Conservation (phyloP, 306 rosid species). For the Ormosia semicastrata region DNA sequence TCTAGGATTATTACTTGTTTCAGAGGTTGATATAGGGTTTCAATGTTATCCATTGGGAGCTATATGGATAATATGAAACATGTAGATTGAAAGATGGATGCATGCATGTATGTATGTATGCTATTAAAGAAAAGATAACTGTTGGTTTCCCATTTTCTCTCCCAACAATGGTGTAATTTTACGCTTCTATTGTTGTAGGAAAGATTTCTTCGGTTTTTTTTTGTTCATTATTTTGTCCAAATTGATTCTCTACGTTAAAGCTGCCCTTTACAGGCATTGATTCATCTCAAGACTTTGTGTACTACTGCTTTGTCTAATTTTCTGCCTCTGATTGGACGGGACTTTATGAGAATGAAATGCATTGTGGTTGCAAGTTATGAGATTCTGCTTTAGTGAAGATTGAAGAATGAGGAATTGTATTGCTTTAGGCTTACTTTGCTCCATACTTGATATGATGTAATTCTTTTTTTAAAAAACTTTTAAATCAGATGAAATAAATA, state of each 20-base stretch:
- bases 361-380: neutral
- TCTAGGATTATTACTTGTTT: neutral
- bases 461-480: neutral
- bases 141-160: neutral
- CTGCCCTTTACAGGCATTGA: neutral
- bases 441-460: neutral
- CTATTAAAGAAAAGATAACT: neutral
- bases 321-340: neutral
- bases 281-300: neutral
- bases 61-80: neutral
- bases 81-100: neutral
- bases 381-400: neutral
- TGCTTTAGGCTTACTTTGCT: neutral
- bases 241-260: neutral
- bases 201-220: neutral
- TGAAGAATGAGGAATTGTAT: neutral
- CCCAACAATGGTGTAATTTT: neutral
- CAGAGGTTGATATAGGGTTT: neutral
- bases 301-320: neutral
- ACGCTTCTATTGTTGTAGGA: neutral
- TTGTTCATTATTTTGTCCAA: neutral
- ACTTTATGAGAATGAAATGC: neutral
- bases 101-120: neutral
- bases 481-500: neutral
- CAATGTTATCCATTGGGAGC: neutral